Evolutionary conservation across 2,329 filamentous ascomycete genomes (phyloP).

Genomic region (Colletotrichum shisoi): DNA sequence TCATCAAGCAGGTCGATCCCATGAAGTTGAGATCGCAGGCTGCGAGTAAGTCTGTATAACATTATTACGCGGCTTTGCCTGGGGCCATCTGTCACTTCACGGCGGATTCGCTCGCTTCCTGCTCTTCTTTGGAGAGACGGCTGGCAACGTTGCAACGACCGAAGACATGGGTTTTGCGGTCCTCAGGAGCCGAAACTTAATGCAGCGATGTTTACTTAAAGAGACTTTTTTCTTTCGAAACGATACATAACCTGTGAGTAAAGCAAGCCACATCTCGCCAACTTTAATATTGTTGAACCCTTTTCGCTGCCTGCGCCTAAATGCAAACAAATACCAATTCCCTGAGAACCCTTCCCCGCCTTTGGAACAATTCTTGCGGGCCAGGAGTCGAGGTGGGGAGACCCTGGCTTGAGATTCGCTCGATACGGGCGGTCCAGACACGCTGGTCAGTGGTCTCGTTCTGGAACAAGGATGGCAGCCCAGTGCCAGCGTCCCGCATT

Average conservation of each 20-base stretch:
- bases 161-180: background rate
- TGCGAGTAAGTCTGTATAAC: background rate
- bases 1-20: conserved; percentile 9
- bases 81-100: background rate
- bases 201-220: background rate
- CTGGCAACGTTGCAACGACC: conserved; percentile 11
- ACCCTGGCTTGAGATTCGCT: conserved; percentile 16
- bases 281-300: background rate
- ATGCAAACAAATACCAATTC: background rate
- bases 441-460: conserved; percentile 6
- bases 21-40: conserved; percentile 2
- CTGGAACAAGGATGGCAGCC: conserved; percentile 25
- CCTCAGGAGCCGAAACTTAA: background rate
- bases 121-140: conserved; percentile 6
- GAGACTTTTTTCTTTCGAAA: background rate
- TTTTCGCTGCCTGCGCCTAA: background rate
- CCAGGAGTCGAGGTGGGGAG: conserved; percentile 22
- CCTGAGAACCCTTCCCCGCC: background rate
- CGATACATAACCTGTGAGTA: background rate
- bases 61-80: conserved; percentile 4
- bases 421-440: conserved; percentile 30
- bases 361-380: background rate
- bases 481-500: conserved; percentile 15
- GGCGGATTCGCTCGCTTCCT: conserved; percentile 2
- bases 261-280: background rate